Base-by-base conservation (phyloP, 2,329 filamentous ascomycete genomes). In the Neonectria sp. region DNA sequence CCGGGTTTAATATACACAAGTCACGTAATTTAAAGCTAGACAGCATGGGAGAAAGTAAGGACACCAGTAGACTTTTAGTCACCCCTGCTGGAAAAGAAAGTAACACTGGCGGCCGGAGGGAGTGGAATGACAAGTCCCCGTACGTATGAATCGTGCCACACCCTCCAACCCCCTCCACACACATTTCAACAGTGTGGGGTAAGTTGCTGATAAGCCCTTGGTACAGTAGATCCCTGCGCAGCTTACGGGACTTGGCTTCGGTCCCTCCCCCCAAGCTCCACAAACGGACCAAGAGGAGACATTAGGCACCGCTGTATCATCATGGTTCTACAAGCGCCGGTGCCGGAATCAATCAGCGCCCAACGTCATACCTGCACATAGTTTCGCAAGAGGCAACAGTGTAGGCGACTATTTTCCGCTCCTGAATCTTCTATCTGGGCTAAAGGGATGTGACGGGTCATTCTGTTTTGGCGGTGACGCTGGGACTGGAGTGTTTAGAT, bases 311-410 rank as follows among this genome's bases (percentile, higher is more conserved):
- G 43, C 17, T 45, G 43, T 45, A 24, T 45, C 43, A 45, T 45
- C 43, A 45, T 45, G 15, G n/a, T 21, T 45, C 43, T n/a, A 24
- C 43, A 45, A 45, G 43, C 5, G 43, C 43, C 43, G 43, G 43
- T 45, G 43, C n/a, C 43, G 43, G 43, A 45, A 45, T 45, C 43
- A n/a, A 45, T 24, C 43, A 45, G 43, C 15, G 43, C 43, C 43
- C 43, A 45, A 45, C 43, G 43, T 45, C 43, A 45, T 45, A 24
- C 43, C n/a, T 45, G 43, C 43, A 45, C 43, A 45, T 45, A 9
- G 43, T 45, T 45, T 45, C 43, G 43, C 43, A 45, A 45, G 43
- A 45, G 17, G 43, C 43, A 45, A 24, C 43, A 24, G 43, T 45
- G n/a, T n/a, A 45, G 43, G 43, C 7, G 43, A 45, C 43, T 21